A percentile compares a stretch with the other conserved stretches of the same genome.
phyloP scores from a whole-genome alignment of 352 stramenopile species.

The Salisapilia sapeloensis region DNA sequence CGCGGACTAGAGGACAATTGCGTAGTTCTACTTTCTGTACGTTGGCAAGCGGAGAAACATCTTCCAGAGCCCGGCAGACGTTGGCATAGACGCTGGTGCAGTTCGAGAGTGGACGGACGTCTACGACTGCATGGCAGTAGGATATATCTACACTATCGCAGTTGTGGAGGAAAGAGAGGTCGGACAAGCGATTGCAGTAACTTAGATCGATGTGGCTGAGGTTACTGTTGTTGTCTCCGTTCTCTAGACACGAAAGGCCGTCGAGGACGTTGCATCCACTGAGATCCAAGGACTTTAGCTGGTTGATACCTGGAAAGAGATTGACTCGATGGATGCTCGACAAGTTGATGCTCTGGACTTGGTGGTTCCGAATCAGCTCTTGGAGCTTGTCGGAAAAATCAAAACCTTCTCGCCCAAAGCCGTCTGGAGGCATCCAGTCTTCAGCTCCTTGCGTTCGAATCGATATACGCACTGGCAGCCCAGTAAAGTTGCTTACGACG shows the following conservation, averaged over 20 bases:
- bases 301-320: slow-evolving; percentile 32
- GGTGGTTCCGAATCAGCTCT: slow-evolving; percentile 7
- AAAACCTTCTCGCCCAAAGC: slow-evolving; percentile 4
- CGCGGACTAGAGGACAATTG: slow-evolving; percentile 30
- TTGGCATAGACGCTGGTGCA: slow-evolving; percentile 40
- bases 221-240: too few relatives aligned
- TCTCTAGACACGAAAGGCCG: slow-evolving; percentile 19
- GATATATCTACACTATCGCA: slow-evolving; percentile 33
- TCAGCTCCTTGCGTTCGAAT: slow-evolving; percentile 6
- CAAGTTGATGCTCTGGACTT: slow-evolving; percentile 23
- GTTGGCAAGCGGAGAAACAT: slow-evolving; percentile 20
- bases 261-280: slow-evolving; percentile 37
- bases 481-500: slow-evolving; percentile 4
- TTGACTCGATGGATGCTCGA: slow-evolving; percentile 24
- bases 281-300: slow-evolving; percentile 26
- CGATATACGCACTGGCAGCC: not conserved
- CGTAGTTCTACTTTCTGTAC: slow-evolving; percentile 28
- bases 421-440: slow-evolving; percentile 4
- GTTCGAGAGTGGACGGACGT: slow-evolving; percentile 22
- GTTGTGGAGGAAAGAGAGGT: slow-evolving; percentile 20
- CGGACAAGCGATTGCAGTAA: slow-evolving; percentile 40
- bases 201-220: slow-evolving; percentile 35
- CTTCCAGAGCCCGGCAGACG: slow-evolving; percentile 26
- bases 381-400: slow-evolving; percentile 14
- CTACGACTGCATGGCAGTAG: slow-evolving; percentile 39